phyloP scores from a whole-genome alignment of 108 stramenopile species.

The Cyclotella baltica region DNA sequence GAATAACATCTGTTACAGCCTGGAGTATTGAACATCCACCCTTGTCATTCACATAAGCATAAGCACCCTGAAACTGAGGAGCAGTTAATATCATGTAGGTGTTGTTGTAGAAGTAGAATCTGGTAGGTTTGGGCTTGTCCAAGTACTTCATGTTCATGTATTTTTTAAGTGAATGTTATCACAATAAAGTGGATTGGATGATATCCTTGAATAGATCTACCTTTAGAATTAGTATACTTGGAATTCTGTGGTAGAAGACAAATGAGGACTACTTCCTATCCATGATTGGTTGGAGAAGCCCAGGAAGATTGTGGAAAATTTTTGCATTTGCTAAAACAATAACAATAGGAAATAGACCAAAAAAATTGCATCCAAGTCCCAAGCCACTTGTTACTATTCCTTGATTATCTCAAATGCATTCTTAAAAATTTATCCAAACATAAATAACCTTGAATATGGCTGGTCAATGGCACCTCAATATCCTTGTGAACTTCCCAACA shows the following conservation, averaged over 20 bases:
- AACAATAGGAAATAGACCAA: not conserved
- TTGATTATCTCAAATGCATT: not conserved
- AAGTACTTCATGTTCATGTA: too few relatives aligned
- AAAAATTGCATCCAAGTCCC: not conserved
- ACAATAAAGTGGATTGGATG: not conserved
- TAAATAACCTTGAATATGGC: not conserved
- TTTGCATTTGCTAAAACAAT: not conserved
- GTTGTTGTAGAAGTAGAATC: too few relatives aligned
- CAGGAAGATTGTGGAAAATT: not conserved
- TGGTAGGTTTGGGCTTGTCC: too few relatives aligned
- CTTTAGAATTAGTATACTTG: not conserved
- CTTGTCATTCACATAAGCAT: not conserved
- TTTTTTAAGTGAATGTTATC: too few relatives aligned
- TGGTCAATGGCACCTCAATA: not conserved
- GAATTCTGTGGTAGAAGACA: not conserved
- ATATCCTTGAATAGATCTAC: not conserved
- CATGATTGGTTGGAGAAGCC: not conserved
- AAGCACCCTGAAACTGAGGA: not conserved
- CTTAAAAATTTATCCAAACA: not conserved
- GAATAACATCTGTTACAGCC: not conserved
- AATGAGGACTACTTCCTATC: too few relatives aligned
- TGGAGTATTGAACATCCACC: not conserved
- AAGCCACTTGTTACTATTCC: not conserved
- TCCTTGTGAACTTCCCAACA: not conserved
- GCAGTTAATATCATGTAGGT: too few relatives aligned